Evolutionary conservation across 768 basidiomycete species (phyloP), one percentile per base, ranked within the genome.

Genomic region (Boletellus ananas): DNA sequence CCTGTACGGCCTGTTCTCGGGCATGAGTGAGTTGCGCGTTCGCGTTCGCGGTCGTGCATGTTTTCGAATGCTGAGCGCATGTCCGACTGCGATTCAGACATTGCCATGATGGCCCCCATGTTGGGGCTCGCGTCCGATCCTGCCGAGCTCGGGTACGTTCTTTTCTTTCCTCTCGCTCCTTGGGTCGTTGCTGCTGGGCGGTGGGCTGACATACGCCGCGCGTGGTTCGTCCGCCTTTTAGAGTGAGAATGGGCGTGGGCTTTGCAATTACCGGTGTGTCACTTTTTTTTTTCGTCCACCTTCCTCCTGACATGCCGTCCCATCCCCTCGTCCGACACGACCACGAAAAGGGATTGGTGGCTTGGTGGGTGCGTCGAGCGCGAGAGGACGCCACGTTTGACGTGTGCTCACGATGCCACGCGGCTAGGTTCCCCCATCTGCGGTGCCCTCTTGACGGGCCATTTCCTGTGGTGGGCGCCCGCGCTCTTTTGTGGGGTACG

Each of bases 391-490:
- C 0, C 5, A 10, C 23, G 9, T n/a, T 14, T 18, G 8, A 23
- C n/a, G 9, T 57, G 33, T 34, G 40, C 18, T 0, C 16, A 36
- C 12, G 58, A 60, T 1, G 48, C 66, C 7, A 40, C 65, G n/a
- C 64, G 23, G 41, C 34, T 47, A 76, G 81, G 80, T 4, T 73
- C 79, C 0, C 82, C 83, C 1, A 77, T 84, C 31, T 75, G 74
- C 33, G 83, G 83, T 2, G 77, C 79, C 3, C 68, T 84, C 17
- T 67, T 84, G 4, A 74, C 79, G 0, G 43, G 61, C 10, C 62
- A 68, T 3, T 81, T 76, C 56, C 62, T 74, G 4, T 84, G 83
- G 83, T 81, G 78, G 77, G 70, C 74, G 13, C 79, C 82, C 3
- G 74, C 75, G 2, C 34, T 81, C 10, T 84, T 82, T 57, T 69